Evolutionary conservation across 352 stramenopile species (phyloP).

Genomic region (Phytophthora chlamydospora): DNA sequence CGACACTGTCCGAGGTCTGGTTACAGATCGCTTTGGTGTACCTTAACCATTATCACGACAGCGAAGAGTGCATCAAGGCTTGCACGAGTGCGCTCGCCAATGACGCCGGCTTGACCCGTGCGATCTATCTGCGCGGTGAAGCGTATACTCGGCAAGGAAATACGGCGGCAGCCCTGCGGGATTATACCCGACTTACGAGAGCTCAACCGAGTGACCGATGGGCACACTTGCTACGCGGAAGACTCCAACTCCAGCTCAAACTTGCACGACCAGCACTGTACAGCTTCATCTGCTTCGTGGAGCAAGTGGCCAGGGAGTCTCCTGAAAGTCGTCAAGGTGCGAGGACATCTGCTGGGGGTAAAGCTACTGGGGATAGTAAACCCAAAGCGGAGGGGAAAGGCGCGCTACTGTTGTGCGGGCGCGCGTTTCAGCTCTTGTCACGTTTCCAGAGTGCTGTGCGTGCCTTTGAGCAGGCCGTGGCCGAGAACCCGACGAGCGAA

Average conservation of each 20-base stretch:
- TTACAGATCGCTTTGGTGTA: constrained; percentile 84
- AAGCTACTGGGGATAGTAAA: constrained; percentile 1
- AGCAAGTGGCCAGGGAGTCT: constrained; percentile 34
- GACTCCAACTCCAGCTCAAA: constrained; percentile 63
- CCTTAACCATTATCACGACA: constrained; percentile 82
- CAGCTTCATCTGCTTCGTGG: constrained; percentile 77
- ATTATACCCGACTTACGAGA: constrained; percentile 72
- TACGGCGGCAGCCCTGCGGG: constrained; percentile 49
- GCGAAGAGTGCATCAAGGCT: constrained; percentile 65
- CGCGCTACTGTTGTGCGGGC: constrained; percentile 58
- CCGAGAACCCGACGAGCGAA: constrained; percentile 64
- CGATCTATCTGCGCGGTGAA: constrained; percentile 72
- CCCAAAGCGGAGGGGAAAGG: constrained; percentile 39
- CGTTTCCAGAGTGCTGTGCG: constrained; percentile 66
- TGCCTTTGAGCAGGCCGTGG: constrained; percentile 67
- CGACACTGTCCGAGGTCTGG: constrained; percentile 79
- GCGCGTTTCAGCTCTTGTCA: constrained; percentile 75
- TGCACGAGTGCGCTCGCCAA: constrained; percentile 70
- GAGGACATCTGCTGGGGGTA: neutral
- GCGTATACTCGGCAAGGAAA: constrained; percentile 72
- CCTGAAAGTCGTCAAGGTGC: neutral
- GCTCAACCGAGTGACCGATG: constrained; percentile 65
- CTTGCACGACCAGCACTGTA: constrained; percentile 67
- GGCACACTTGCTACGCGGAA: constrained; percentile 64
- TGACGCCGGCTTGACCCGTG: constrained; percentile 62